Percentiles rank a stretch among this genome's conserved stretches.
These are phyloP conservation scores for Pezicula radicicola DNA, from an alignment of 2,329 filamentous ascomycete species.

Conservation along the genomic window DNA sequence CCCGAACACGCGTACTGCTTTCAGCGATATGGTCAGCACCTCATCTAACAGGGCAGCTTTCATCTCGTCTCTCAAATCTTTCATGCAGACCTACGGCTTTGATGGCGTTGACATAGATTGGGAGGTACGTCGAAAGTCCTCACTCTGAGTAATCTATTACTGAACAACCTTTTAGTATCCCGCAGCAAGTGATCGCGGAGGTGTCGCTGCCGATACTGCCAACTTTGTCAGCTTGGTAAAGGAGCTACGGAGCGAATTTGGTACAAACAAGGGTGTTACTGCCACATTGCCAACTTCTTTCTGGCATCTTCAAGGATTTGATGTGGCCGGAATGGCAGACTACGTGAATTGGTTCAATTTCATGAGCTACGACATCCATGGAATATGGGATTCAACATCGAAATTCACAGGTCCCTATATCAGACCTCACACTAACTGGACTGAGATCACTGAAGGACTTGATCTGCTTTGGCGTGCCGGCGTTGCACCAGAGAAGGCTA, in stretches of 20 bases:
- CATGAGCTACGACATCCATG: slow-evolving; percentile 27
- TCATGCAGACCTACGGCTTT: slow-evolving; percentile 40
- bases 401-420: slow-evolving; percentile 8
- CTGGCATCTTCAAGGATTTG: slow-evolving; percentile 28
- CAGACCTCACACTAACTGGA: slow-evolving; percentile 10
- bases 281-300: slow-evolving; percentile 20
- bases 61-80: slow-evolving; percentile 31
- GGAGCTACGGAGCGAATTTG: slow-evolving; percentile 23
- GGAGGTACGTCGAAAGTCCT: slow-evolving; percentile 21
- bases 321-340: slow-evolving; percentile 14
- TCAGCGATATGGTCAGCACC: slow-evolving; percentile 29
- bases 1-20: slow-evolving; percentile 15
- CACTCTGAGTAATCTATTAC: not conserved
- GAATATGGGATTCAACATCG: slow-evolving; percentile 34
- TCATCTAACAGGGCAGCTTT: slow-evolving; percentile 31
- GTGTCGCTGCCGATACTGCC: slow-evolving; percentile 30
- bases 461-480: slow-evolving; percentile 10
- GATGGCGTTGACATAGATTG: slow-evolving; percentile 46
- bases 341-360: slow-evolving; percentile 24
- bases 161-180: slow-evolving; percentile 22
- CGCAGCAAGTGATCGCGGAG: slow-evolving; percentile 33
- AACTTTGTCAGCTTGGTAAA: slow-evolving; percentile 27
- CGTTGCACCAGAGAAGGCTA: slow-evolving; percentile 6
- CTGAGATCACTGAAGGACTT: slow-evolving; percentile 8
- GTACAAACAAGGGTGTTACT: slow-evolving; percentile 6